phyloP scores from a whole-genome alignment of 2,329 filamentous ascomycete species.

The Apiospora pterosperma region DNA sequence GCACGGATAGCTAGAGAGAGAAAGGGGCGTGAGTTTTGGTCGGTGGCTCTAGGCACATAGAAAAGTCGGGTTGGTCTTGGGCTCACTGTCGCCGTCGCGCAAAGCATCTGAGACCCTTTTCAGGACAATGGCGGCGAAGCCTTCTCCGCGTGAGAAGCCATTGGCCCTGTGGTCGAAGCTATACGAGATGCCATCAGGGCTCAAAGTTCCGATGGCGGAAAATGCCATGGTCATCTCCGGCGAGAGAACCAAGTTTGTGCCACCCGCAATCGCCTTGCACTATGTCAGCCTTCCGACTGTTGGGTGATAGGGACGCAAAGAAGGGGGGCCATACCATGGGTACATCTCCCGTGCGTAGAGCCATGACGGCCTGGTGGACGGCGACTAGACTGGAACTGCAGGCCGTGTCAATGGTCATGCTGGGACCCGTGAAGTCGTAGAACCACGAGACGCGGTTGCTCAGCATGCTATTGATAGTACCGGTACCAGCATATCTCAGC shows the following conservation, averaged over 20 bases:
- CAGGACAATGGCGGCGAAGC: slow-evolving; percentile 54
- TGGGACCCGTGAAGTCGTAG: slow-evolving; percentile 36
- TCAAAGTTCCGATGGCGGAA: slow-evolving; percentile 50
- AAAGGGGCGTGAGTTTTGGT: too few relatives aligned
- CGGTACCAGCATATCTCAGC: slow-evolving; percentile 33
- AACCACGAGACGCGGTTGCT: slow-evolving; percentile 37
- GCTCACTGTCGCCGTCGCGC: slow-evolving; percentile 55
- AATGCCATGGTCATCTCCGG: slow-evolving; percentile 54
- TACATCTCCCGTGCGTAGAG: slow-evolving; percentile 20
- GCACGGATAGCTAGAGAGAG: slow-evolving; percentile 51
- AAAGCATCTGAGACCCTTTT: slow-evolving; percentile 57
- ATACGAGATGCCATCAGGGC: slow-evolving; percentile 46
- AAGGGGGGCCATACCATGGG: too few relatives aligned
- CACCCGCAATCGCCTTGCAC: slow-evolving; percentile 30
- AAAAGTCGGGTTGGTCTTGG: not conserved
- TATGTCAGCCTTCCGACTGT: too few relatives aligned
- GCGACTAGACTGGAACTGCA: slow-evolving; percentile 36
- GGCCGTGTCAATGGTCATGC: slow-evolving; percentile 37
- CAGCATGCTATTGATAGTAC: slow-evolving; percentile 32
- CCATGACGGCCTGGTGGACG: slow-evolving; percentile 32
- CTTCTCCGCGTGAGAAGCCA: slow-evolving; percentile 64
- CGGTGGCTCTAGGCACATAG: too few relatives aligned
- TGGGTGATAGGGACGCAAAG: too few relatives aligned
- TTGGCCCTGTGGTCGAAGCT: slow-evolving; percentile 58
- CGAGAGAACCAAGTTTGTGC: slow-evolving; percentile 48